A percentile compares a stretch with the other conserved stretches of the same genome.
Conservation (phyloP, 805 yeast species). For the Hyphopichia homilentoma region DNA sequence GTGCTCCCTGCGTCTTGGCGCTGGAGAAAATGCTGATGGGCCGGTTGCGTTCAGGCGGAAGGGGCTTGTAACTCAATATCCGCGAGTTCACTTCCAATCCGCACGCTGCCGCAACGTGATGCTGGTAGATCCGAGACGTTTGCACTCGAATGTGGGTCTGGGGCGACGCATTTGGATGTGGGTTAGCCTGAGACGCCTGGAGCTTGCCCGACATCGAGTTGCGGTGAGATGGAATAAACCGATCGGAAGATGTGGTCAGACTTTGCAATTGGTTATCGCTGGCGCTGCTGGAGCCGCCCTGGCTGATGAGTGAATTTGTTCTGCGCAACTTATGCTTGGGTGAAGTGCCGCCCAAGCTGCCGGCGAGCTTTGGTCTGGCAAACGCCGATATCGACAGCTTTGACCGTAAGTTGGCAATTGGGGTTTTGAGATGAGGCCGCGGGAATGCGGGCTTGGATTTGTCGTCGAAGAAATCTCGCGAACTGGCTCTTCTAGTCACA, state of each 20-base stretch:
- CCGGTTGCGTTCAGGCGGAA: slow-evolving; percentile 62
- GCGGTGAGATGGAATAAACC: slow-evolving; percentile 43
- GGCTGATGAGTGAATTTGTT: slow-evolving; percentile 28
- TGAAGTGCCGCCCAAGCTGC: slow-evolving; percentile 7
- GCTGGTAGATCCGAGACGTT: slow-evolving; percentile 58
- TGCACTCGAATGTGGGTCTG: slow-evolving; percentile 53
- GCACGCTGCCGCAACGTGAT: slow-evolving; percentile 90
- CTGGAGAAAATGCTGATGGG: slow-evolving; percentile 31
- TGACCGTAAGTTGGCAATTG: slow-evolving; percentile 22
- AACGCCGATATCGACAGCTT: slow-evolving; percentile 18
- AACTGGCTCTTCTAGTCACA: slow-evolving; percentile 19
- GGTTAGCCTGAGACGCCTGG: slow-evolving; percentile 26
- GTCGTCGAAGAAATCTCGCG: too few species aligned
- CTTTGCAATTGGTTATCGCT: slow-evolving; percentile 22
- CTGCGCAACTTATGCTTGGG: slow-evolving; percentile 28
- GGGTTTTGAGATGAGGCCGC: slow-evolving; percentile 7
- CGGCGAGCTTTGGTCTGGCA: slow-evolving; percentile 9
- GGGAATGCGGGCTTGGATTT: slow-evolving; percentile 1
- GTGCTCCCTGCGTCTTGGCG: slow-evolving; percentile 11
- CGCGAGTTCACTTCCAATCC: slow-evolving; percentile 81
- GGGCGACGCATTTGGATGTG: slow-evolving; percentile 48
- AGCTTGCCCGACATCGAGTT: slow-evolving; percentile 38
- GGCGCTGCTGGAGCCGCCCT: slow-evolving; percentile 22
- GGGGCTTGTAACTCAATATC: slow-evolving; percentile 81
- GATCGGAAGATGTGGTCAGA: slow-evolving; percentile 26